Base-by-base conservation (phyloP, 192 early-diverging fungal genomes). In the Allomyces macrogynus region DNA sequence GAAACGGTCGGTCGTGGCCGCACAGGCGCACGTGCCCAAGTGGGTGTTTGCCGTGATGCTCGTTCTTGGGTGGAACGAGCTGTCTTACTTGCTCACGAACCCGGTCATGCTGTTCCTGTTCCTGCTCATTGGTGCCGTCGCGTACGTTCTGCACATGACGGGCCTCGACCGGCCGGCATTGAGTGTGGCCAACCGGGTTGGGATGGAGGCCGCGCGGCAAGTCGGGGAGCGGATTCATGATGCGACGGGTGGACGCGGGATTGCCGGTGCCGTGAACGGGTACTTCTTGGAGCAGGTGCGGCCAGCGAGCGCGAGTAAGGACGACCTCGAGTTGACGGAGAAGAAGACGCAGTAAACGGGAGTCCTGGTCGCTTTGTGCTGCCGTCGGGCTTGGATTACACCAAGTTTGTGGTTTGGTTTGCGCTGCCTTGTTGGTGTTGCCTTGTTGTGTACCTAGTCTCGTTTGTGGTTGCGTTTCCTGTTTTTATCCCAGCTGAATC, bases 11-110 rank as follows among this genome's bases (percentile, higher is more conserved):
- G 86, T 91, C 64, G 93, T 99, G 4, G 71, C 83, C 8, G 91
- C 89, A 9, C 90, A 88, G 40, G 87, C 86, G 65, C 86, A 84
- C 61, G 81, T 96, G 23, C 95, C 95, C 0, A 68, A 76, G 25
- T 98, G 92, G 91, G 80, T 94, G 64, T 75, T 91, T 24, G 79
- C 84, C 18, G 65, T 90, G 64, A 74, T 90, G 43, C 71, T 94
- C 5, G 66, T 87, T 12, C 77, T 99, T 5, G 96, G 96, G 23
- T 99, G 93, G 91, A 99, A 99, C 68, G 96, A 99, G 74, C 87
- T 92, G 25, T 80, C 90, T 73, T 66, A 86, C 0, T 78, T 99
- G 22, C 67, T 97, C 43, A 81, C 78, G 49, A 95, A 86, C 68
- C 96, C 96, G 23, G 23, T 92, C 14, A 95, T 92, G 66, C 75